Evolutionary conservation across 441 rosid species (phyloP), one percentile per base, ranked within the genome.

Genomic region (Eutrema salsugineum): DNA sequence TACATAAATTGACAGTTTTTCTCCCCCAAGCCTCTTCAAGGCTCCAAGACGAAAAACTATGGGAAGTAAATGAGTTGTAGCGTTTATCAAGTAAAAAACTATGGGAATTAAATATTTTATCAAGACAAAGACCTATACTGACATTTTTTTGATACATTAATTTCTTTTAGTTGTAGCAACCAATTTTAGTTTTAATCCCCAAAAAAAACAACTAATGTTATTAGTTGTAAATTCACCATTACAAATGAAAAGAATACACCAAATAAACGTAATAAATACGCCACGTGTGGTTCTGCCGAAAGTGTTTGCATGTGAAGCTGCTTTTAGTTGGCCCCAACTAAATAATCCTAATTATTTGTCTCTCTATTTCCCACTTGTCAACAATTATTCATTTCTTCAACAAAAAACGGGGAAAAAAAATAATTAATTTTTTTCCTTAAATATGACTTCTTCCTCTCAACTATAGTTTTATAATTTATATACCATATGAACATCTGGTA

Each of bases 251-350:
- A 30, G 14, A 32, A 68, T 10, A 27, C 12, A 69, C 17, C 27
- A 55, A 24, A 19, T n/a, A 47, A 58, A 27, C 27, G 70, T 32
- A 63, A 58, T 48, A 64, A 69, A 63, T 40, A 70, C 11, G 68
- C 67, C 48, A 63, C 66, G 75, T 69, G 71, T 70, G 60, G 49
- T 2, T 68, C 39, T 53, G 42, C 55, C 57, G 48, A 67, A 67
- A 60, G 77, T 42, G 44, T 38, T 43, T 67, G 74, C 73, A 72
- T 68, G 77, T 72, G 75, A 66, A 61, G 66, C 73, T 77, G 70
- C 28, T 20, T 28, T 50, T 48, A 59, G 39, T 72, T 71, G 77
- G 65, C 66, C 32, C 68, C 77, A 77, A 62, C 73, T 9, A 62
- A 24, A 24, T 2, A 24, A 67, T 54, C 46, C 55, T 15, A 56